phyloP scores from a whole-genome alignment of 352 stramenopile species.

The Pythium dissimile region DNA sequence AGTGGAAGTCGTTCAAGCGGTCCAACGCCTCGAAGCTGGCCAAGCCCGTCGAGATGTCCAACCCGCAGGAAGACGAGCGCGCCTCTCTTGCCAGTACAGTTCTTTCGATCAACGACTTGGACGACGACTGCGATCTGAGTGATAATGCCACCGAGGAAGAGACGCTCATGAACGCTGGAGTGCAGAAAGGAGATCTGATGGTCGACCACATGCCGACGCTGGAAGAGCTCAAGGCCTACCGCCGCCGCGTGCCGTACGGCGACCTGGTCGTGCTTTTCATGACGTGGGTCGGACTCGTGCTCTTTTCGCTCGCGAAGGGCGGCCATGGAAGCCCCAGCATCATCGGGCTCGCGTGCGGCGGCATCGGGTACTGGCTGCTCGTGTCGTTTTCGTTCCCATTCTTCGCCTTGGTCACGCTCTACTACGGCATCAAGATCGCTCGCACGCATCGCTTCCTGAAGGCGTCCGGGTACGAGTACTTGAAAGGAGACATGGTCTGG shows the following conservation, averaged over 20 bases:
- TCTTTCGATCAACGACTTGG: slow-evolving; percentile 20
- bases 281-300: slow-evolving; percentile 71
- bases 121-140: slow-evolving; percentile 24
- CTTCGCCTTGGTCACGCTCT: slow-evolving; percentile 65
- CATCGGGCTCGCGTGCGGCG: slow-evolving; percentile 64
- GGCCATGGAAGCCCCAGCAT: slow-evolving; percentile 73
- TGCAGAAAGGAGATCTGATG: slow-evolving; percentile 35
- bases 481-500: slow-evolving; percentile 96
- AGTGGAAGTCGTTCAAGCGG: slow-evolving; percentile 70
- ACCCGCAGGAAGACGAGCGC: slow-evolving; percentile 32
- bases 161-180: slow-evolving; percentile 40
- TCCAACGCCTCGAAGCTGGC: slow-evolving; percentile 20
- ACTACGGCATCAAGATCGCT: slow-evolving; percentile 71
- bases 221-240: slow-evolving; percentile 51
- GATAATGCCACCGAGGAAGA: slow-evolving; percentile 53
- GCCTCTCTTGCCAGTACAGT: slow-evolving; percentile 24
- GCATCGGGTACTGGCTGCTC: slow-evolving; percentile 62
- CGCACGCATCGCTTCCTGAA: slow-evolving; percentile 58
- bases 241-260: slow-evolving; percentile 45
- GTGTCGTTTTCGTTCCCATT: slow-evolving; percentile 64
- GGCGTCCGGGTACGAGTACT: slow-evolving; percentile 87
- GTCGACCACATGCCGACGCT: slow-evolving; percentile 27
- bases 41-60: slow-evolving; percentile 29
- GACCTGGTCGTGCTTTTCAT: slow-evolving; percentile 70
- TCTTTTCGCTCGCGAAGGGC: slow-evolving; percentile 78